A percentile compares a stretch with the other conserved stretches of the same genome.
Evolutionary conservation across 495 filamentous ascomycete genomes (phyloP).

Genomic region (Podospora conica): DNA sequence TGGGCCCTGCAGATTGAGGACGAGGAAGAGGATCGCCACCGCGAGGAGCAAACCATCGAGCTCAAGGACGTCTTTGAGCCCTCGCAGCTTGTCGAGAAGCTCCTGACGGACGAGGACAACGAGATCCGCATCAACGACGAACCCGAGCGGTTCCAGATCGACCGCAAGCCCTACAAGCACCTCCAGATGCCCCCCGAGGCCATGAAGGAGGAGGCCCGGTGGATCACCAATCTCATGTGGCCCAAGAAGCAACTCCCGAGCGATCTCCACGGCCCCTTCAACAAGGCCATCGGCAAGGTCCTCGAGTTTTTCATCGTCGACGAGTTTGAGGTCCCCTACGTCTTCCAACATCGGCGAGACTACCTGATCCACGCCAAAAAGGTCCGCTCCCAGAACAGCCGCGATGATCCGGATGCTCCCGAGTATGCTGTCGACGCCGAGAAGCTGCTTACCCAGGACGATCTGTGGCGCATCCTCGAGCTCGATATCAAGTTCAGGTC

Average conservation of each 20-base stretch:
- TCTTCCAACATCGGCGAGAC: slow-evolving; percentile 96
- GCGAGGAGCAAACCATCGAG: slow-evolving; percentile 65
- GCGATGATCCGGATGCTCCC: slow-evolving; percentile 52
- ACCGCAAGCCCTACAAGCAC: slow-evolving; percentile 78
- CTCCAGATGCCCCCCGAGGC: slow-evolving; percentile 70
- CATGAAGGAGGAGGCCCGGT: slow-evolving; percentile 78
- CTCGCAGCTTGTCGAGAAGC: slow-evolving; percentile 82
- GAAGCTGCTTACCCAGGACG: slow-evolving; percentile 84
- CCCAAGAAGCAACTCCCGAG: slow-evolving; percentile 67
- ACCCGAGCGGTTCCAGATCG: slow-evolving; percentile 89
- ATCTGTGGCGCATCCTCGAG: slow-evolving; percentile 91
- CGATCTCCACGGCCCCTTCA: slow-evolving; percentile 74
- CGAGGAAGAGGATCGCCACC: slow-evolving; percentile 64
- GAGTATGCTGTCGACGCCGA: slow-evolving; percentile 72
- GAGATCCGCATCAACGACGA: slow-evolving; percentile 78
- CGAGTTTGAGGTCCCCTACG: slow-evolving; percentile 90
- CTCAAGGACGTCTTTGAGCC: slow-evolving; percentile 98
- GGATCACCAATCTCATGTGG: slow-evolving; percentile 84
- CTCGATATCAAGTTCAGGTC: slow-evolving; percentile 91
- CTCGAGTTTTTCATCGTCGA: slow-evolving; percentile 90
- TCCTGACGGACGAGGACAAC: slow-evolving; percentile 94
- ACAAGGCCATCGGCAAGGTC: slow-evolving; percentile 83
- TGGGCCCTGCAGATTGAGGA: slow-evolving; percentile 86
- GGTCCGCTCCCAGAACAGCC: slow-evolving; percentile 51
- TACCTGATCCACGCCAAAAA: slow-evolving; percentile 91